A percentile compares a stretch with the other conserved stretches of the same genome.
phyloP scores from a whole-genome alignment of 805 yeast species.

The Gaillardinia entomophila region DNA sequence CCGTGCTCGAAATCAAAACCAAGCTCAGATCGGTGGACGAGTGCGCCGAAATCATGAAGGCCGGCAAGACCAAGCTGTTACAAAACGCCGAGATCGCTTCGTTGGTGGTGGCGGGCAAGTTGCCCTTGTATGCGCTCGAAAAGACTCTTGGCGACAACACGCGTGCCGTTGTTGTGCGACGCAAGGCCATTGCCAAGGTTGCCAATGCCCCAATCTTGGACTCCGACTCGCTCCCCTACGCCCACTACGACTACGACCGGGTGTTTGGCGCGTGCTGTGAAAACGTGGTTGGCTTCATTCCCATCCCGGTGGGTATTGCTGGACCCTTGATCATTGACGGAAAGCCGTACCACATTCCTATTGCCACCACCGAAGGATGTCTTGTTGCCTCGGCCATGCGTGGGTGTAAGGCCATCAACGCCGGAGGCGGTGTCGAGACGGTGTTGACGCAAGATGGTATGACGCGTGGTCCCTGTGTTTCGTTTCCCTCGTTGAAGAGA shows the following conservation, averaged over 20 bases:
- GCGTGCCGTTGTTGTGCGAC: constrained; percentile 90
- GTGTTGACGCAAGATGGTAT: constrained; percentile 94
- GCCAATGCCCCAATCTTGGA: constrained; percentile 79
- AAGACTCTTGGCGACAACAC: constrained; percentile 83
- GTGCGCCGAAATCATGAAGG: constrained; percentile 54
- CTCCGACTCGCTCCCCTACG: constrained; percentile 68
- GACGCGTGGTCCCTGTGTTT: constrained; percentile 99
- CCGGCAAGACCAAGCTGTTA: constrained; percentile 64
- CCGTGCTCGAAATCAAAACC: constrained; percentile 16
- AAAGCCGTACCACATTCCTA: constrained; percentile 83
- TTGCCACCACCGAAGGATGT: constrained; percentile 99
- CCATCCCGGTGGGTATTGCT: constrained; percentile 95
- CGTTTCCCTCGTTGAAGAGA: constrained; percentile 74
- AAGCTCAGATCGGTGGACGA: constrained; percentile 53
- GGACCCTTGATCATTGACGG: constrained; percentile 95
- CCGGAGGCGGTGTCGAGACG: constrained; percentile 94
- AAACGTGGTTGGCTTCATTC: constrained; percentile 94
- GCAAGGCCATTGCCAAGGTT: constrained; percentile 81
- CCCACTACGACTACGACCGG: constrained; percentile 84
- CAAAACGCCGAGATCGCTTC: constrained; percentile 67
- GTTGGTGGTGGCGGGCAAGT: constrained; percentile 66
- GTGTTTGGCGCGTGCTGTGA: constrained; percentile 99
- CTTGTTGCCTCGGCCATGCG: constrained; percentile 97
- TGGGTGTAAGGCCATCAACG: constrained; percentile 96
- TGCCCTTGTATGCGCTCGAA: constrained; percentile 92